Base-by-base conservation (phyloP, 1,284 basidiomycete genomes). In the Trichosporon sp. region DNA sequence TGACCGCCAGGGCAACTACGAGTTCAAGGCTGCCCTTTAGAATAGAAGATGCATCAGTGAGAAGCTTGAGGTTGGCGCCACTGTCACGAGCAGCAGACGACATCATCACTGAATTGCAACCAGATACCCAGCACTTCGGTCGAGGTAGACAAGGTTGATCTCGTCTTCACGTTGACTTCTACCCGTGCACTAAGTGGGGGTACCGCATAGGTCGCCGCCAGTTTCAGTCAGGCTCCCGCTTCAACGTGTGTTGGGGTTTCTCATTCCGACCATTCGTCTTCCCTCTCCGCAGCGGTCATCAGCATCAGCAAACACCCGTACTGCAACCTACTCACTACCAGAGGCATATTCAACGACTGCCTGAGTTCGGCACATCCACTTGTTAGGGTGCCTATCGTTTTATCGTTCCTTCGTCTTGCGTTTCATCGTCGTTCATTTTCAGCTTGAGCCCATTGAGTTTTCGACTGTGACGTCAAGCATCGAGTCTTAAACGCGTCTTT, bases 1-100 rank as follows among this genome's bases (percentile, higher is more conserved):
- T 14, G 86, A 89, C 71, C 86, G 94, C 70, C 82, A 88, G 69
- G 91, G 91, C 26, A 93, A 93, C 0, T 92, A 91, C 82, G 83
- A 85, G 68, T 92, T 90, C 81, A 85, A 83, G 75, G 68, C 65
- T 54, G 51, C 51, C 51, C 51, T 54, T 8, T 54, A n/a, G 46
- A 19, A 12, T 16, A 65, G 11, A 65, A 46, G 63, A 54, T 54
- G 51, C 19, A 54, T 54, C 51, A 54, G 51, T 21, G n/a, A 54
- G 51, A 54, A 54, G 51, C 3, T 11, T 5, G 8, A n/a, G 43
- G 16, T 5, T 14, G 16, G 2, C 14, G 43, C 16, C 10, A 4
- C 43, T n/a, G 16, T 5, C 10, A n/a, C 43, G 4, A 7, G 14
- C 43, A 46, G 3, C 43, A 46, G 43, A n/a, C 4, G 4, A 16